These are phyloP conservation scores for Amylocarpus encephaloides DNA, from an alignment of 2,329 filamentous ascomycete species.

Conservation along the genomic window DNA sequence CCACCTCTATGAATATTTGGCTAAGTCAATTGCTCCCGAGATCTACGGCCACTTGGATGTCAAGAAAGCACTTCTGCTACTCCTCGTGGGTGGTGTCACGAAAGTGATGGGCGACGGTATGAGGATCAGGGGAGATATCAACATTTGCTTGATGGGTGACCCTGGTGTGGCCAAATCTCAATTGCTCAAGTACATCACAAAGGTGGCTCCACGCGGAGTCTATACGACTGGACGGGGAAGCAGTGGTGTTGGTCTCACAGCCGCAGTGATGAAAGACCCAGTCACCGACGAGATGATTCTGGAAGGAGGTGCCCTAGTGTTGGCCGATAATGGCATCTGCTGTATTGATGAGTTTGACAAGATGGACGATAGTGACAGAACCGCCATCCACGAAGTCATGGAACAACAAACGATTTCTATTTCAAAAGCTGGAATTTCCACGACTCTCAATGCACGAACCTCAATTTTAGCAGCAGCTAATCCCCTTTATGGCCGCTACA, in stretches of 20 bases:
- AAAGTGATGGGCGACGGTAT: slow-evolving; percentile 98
- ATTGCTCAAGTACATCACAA: slow-evolving; percentile 95
- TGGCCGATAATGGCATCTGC: slow-evolving; percentile 77
- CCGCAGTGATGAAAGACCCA: slow-evolving; percentile 73
- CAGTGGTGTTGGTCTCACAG: slow-evolving; percentile 74
- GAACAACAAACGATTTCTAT: slow-evolving; percentile 82
- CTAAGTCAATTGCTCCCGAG: slow-evolving; percentile 93
- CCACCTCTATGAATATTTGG: slow-evolving; percentile 91
- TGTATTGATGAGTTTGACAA: slow-evolving; percentile 85
- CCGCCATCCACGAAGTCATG: slow-evolving; percentile 83
- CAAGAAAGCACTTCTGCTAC: slow-evolving; percentile 92
- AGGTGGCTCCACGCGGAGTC: slow-evolving; percentile 84
- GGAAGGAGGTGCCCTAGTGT: slow-evolving; percentile 71
- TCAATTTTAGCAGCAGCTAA: slow-evolving; percentile 95
- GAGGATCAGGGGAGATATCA: slow-evolving; percentile 98
- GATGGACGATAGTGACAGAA: slow-evolving; percentile 73
- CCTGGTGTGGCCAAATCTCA: slow-evolving; percentile 99
- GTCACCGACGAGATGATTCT: slow-evolving; percentile 75
- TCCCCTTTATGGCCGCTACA: slow-evolving; percentile 95
- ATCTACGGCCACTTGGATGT: slow-evolving; percentile 96
- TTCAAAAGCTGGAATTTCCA: slow-evolving; percentile 90
- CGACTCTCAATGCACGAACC: slow-evolving; percentile 90
- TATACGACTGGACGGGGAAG: slow-evolving; percentile 79
- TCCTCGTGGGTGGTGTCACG: slow-evolving; percentile 90
- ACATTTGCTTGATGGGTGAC: slow-evolving; percentile 98